Base-by-base conservation (phyloP, 495 filamentous ascomycete genomes). In the Aspergillus sclerotiicarbonarius region DNA sequence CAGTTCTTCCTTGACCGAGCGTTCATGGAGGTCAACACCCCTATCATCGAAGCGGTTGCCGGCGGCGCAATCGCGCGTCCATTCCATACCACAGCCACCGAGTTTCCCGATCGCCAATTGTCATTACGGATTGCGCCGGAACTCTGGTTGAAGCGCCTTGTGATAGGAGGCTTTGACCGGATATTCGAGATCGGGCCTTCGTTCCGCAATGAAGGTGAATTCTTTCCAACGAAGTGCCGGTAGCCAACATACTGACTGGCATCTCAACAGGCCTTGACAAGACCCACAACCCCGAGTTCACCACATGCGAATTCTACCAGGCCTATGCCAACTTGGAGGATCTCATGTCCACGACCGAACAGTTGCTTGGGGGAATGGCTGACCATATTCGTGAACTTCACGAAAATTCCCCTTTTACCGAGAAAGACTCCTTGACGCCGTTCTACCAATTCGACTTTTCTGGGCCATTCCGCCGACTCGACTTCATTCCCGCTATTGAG, bases 281-380 rank as follows among this genome's bases (percentile, higher is more conserved):
- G 21, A 96, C 90, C 0, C 94, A 97, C 72, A 98, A 98, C 66
- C 92, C 94, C 6, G 94, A 98, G 70, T 98, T 97, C 75, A 92
- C 89, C 21, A 97, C 88, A 33, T 97, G 92, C 78, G 94, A 98
- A 74, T 97, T 96, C 80, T 98, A 98, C 71, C 83, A 87, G 51
- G 85, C 90, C 12, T 96, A 91, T 63, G 86, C 89, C 52, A 88
- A 85, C 58, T 80, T 97, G 0, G 79, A 85, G 37, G 85, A 91
- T 33, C 76, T 98, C 25, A 91, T 96, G 62, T 58, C 70, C 20
- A 84, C 84, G 63, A 95, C 90, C 33, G 89, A 93, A 66, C 69
- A 74, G 2, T 70, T 95, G 15, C 74, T 94, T 46, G 76, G 70
- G 19, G 81, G 80, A 33, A 78, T 90, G 13, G 81, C 83, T 10